Base-by-base conservation (phyloP, 495 filamentous ascomycete genomes). In the Neurospora terricola region DNA sequence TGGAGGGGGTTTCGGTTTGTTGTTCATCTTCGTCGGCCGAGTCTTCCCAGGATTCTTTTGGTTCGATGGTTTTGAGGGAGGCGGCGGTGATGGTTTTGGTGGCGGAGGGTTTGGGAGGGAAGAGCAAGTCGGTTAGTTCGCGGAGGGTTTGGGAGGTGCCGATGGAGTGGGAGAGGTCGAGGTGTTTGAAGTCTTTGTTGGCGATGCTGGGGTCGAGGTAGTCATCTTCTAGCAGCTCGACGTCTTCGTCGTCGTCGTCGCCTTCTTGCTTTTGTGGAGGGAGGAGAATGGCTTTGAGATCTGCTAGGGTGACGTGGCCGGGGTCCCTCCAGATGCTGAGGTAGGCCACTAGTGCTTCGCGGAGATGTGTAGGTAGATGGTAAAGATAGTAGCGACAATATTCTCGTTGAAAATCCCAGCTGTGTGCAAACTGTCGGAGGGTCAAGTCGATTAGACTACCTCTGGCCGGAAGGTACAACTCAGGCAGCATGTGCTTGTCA, bases 321-420 rank as follows among this genome's bases (percentile, higher is more conserved):
- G 81, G 80, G 8, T 79, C 54, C 0, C 7, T 76, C 42, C 84
- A 88, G 0, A 88, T 77, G 5, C 85, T 86, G 16, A 95, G 76
- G 76, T 93, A 91, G 62, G 86, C 86, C 10, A 96, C 76, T 38
- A 97, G 76, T 0, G 87, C 77, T 36, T 84, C 77, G 71, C 93
- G 90, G 5, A 94, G 75, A 45, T 86, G 87, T 5, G 81, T 84
- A 1, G 92, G 91, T 6, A 95, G 76, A 14, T 87, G 82, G 4
- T 88, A 86, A 5, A 96, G 81, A 74, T 91, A 90, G 69, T 90
- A 82, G 43, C 86, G 89, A 76, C 93, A 89, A 76, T 91, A 93
- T 23, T 87, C 82, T 18, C 87, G 71, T 77, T 94, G 88, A 76
- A 87, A 90, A 3, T 86, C 82, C 92, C 92, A 97, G 70, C 92